Evolutionary conservation across 495 filamentous ascomycete species (phyloP), one percentile per base, ranked within the genome.

Genomic region (Hypoxylon lienhwacheense): DNA sequence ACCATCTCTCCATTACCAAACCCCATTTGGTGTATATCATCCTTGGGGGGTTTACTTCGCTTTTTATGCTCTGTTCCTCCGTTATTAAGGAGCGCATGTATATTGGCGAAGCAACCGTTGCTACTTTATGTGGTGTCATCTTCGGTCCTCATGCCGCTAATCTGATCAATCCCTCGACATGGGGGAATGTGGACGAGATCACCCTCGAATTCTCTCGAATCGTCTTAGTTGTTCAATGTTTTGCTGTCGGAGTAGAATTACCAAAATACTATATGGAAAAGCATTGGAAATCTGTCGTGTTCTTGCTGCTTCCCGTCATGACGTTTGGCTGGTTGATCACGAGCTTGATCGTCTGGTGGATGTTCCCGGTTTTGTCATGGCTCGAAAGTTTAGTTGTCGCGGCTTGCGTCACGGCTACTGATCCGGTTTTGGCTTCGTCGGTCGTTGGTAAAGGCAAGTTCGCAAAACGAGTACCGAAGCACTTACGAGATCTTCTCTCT

Each of bases 381-480:
- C 81, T 97, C 32, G 89, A 97, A 67, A 88, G 87, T 62, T 80
- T 99, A 44, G 82, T 85, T 12, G 79, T 86, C 55, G 88, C 95
- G 7, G 91, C 95, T 20, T 99, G 95, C 66, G 90, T 99, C 26
- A 99, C 95, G 1, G 95, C 95, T 15, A 99, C 95, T 3, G 95
- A 99, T 74, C 95, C 95, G 35, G 95, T 99, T 45, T 77, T 99
- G 59, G 95, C 95, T 25, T 96, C 92, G 25, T 97, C 95, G 11
- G 95, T 99, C 43, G 95, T 99, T 32, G 95, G 95, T 66, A 97
- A 96, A 72, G 95, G 95, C 61, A 97, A 97, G 67, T 99, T 99
- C 63, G 92, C 95, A 36, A 96, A 95, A 70, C 82, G 95, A 51
- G 90, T 99, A 15, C 95, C 95, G 14, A 97, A 95, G 73, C 95